Base-by-base conservation (phyloP, 2,329 filamentous ascomycete species). In the Aspergillus clavatus region DNA sequence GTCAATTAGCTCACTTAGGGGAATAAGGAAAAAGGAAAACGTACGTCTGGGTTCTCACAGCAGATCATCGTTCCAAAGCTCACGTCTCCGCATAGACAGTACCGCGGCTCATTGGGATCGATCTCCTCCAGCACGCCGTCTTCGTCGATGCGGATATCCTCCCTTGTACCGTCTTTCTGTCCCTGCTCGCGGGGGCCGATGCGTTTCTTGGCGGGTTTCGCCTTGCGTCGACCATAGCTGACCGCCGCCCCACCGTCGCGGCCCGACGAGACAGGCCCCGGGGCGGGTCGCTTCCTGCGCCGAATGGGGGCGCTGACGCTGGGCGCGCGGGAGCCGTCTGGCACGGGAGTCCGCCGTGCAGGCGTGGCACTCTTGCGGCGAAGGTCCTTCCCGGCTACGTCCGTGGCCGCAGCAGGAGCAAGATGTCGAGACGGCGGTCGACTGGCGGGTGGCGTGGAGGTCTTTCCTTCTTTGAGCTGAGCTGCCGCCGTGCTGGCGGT, bases 41-140 rank as follows among this genome's bases (percentile, higher is more conserved):
- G 51, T 61, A 78, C 76, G 56, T 81, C 76, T 42, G 75, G 74
- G 54, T 82, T 80, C 55, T 84, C 81, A 58, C 81, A 84, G 35
- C 75, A 78, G 48, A 84, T 80, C 81, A 84, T 84, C 28, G 75
- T 76, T 23, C 81, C 81, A 56, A 75, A 83, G 55, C 78, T 82
- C 14, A 84, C 79, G 54, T 83, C 79, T 29, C 77, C 77, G 55
- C 81, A 84, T 33, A 82, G 62, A 59, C 81, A 84, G 59, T 84
- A 84, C n/a, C 76, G 68, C 12, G 77, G 75, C 62, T 84, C 81
- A 45, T 82, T 72, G 0, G 79, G 77, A 58, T 83, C 80, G 46
- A 83, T 77, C 51, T 74, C 64, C 50, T 73, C 71, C 27, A 72
- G 53, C 1, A 73, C 71, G 1, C 71, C 73, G 41, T 75, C 71